These are phyloP conservation scores for Trapa bicornis DNA, from an alignment of 345 rosid genomes.

Conservation along the genomic window DNA sequence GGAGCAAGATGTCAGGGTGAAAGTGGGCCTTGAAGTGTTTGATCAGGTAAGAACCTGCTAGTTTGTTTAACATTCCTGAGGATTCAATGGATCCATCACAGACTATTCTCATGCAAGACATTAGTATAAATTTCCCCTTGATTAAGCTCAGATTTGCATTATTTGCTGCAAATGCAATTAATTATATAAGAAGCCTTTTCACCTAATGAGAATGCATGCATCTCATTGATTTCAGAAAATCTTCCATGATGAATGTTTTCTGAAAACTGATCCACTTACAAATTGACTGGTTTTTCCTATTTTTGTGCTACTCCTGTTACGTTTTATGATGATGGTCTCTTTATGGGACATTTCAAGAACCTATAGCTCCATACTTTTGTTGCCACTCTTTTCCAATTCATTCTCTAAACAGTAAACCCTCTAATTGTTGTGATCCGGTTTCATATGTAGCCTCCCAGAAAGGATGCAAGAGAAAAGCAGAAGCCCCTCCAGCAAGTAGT, in stretches of 20 bases:
- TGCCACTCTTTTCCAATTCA: not conserved
- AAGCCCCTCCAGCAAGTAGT: conserved; percentile 4
- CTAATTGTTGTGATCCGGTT: not conserved
- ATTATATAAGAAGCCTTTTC: not conserved
- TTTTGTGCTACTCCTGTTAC: not conserved
- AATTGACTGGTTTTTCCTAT: not conserved
- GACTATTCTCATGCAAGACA: not conserved
- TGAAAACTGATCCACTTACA: not conserved
- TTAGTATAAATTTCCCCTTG: not conserved
- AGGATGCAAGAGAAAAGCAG: not conserved
- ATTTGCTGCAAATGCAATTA: not conserved
- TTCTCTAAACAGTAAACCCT: not conserved
- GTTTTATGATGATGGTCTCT: not conserved
- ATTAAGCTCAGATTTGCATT: not conserved
- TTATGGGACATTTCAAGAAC: not conserved
- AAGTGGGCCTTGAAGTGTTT: conserved; percentile 62
- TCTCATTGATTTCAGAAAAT: not conserved
- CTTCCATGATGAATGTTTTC: too few relatives aligned
- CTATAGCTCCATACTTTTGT: not conserved
- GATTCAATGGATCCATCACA: not conserved
- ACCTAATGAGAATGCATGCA: not conserved
- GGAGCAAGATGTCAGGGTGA: conserved; percentile 74
- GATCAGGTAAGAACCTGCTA: conserved; percentile 41
- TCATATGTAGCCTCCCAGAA: conserved; percentile 1
- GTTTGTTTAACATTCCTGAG: not conserved